Conservation (phyloP, 495 filamentous ascomycete species). For the Parmelia sp. region DNA sequence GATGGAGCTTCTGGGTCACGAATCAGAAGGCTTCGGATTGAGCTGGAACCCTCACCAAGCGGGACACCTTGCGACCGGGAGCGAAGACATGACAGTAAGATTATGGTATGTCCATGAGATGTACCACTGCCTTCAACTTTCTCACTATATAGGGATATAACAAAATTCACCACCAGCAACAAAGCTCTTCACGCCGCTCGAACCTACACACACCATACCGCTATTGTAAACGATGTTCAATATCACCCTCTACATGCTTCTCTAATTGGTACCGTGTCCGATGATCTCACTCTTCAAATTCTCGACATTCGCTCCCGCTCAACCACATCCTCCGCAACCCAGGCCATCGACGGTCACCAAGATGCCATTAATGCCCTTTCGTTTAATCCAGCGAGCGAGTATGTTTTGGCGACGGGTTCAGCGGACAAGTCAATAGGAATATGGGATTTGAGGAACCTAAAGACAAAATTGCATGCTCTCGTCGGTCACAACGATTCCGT, state of each 20-base stretch:
- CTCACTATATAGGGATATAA: constrained; percentile 61
- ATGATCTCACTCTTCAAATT: constrained; percentile 89
- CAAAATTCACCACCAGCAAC: constrained; percentile 59
- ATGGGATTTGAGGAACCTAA: constrained; percentile 89
- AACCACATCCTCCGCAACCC: constrained; percentile 55
- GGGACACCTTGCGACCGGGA: constrained; percentile 81
- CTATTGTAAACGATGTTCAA: constrained; percentile 95
- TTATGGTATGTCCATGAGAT: constrained; percentile 58
- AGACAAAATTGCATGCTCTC: constrained; percentile 75
- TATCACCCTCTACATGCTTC: constrained; percentile 76
- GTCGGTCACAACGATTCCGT: constrained; percentile 83
- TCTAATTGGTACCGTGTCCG: constrained; percentile 87
- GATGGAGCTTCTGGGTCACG: constrained; percentile 80
- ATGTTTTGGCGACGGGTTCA: constrained; percentile 82
- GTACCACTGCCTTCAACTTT: constrained; percentile 2
- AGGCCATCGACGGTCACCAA: constrained; percentile 61
- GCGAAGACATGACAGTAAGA: constrained; percentile 81
- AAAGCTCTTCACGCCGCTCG: constrained; percentile 61
- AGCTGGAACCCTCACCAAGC: constrained; percentile 82
- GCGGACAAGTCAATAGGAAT: constrained; percentile 90
- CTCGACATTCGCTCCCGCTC: constrained; percentile 68
- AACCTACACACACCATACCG: constrained; percentile 79
- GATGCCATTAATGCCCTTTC: constrained; percentile 93
- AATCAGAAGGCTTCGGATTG: constrained; percentile 87
- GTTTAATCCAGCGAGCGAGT: constrained; percentile 85